Evolutionary conservation across 208 protist species (phyloP), one percentile per base, ranked within the genome.

Genomic region (Angomonas deanei): DNA sequence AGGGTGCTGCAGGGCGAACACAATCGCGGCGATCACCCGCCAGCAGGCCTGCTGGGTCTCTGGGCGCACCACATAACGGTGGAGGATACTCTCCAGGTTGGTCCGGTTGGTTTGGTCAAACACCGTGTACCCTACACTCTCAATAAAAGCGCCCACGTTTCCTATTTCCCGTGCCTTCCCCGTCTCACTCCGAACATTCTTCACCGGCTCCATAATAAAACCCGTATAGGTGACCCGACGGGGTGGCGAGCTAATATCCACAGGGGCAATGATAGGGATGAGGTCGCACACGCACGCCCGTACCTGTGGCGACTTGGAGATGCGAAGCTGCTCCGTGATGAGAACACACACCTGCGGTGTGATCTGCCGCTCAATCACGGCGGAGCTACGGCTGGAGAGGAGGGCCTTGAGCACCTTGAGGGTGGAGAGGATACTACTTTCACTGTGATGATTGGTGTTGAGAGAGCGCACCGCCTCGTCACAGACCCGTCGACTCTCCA

Each of bases 181-280:
- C 46, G 67, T 70, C 56, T 96, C 86, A 49, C 92, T 85, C 6
- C 90, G 90, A 27, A 96, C 78, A 53, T 96, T 96, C 74, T 96
- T 96, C 24, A 93, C 87, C 26, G 90, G 87, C 66, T 96, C 87
- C 90, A 96, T 96, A 50, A 96, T 78, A 55, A 93, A 88, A 21
- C 83, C 87, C 48, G 76, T 84, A 69, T 96, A 96, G 23, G 84
- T 82, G 17, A 71, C 72, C 36, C 84, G 82, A 10, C 90, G 80
- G 21, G 81, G 68, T 5, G 79, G 56, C 15, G 75, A 82, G 24
- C 56, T 47, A 34, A 93, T 86, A 61, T 96, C 90, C 11, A 82
- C 77, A 15, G 82, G 77, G 0, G 90, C 90, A 65, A 96, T 91
- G 49, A 93, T 76, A 0, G 90, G 90, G n/a, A 96, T 81, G 27